phyloP scores from a whole-genome alignment of 495 filamentous ascomycete species.

The Penicillium manginii region DNA sequence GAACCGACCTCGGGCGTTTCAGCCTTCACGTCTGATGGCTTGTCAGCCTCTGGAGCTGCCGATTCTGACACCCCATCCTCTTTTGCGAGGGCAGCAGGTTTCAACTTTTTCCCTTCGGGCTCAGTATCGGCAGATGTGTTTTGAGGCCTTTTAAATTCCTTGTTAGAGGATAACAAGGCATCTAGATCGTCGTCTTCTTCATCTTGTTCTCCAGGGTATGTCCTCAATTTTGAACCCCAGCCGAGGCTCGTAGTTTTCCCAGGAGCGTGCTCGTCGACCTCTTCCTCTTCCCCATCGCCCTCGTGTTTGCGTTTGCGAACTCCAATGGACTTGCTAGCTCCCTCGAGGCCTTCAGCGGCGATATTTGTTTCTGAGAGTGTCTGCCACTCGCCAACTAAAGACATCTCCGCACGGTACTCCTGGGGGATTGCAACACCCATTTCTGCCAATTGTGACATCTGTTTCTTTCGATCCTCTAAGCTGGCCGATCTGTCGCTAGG shows the following conservation, averaged over 20 bases:
- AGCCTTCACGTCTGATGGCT: constrained; percentile 21
- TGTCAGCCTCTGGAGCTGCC: constrained; percentile 6
- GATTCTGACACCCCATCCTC: constrained; percentile 17
- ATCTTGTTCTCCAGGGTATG: constrained; percentile 61
- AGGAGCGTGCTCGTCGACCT: constrained; percentile 56
- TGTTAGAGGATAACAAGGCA: constrained; percentile 62
- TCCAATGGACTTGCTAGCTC: constrained; percentile 46
- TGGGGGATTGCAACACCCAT: constrained; percentile 87
- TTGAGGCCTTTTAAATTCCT: constrained; percentile 49
- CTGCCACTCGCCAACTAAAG: constrained; percentile 90
- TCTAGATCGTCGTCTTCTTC: constrained; percentile 67
- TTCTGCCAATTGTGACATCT: constrained; percentile 83
- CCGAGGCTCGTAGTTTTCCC: constrained; percentile 65
- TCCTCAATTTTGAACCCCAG: constrained; percentile 75
- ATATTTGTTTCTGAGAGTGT: constrained; percentile 61
- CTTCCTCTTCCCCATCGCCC: constrained; percentile 55
- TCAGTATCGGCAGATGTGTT: constrained; percentile 13
- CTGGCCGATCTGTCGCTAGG: constrained; percentile 45
- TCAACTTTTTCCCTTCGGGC: constrained; percentile 10
- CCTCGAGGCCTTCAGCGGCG: constrained; percentile 49
- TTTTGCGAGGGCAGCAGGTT: constrained; percentile 11
- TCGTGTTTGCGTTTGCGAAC: constrained; percentile 71
- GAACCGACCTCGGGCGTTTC: constrained; percentile 31
- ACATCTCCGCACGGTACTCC: constrained; percentile 76
- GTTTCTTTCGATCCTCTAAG: constrained; percentile 74